Percentiles rank a stretch among this genome's conserved stretches.
Conservation (phyloP, 139 green algal species). For the Chlamydomonas incerta region DNA sequence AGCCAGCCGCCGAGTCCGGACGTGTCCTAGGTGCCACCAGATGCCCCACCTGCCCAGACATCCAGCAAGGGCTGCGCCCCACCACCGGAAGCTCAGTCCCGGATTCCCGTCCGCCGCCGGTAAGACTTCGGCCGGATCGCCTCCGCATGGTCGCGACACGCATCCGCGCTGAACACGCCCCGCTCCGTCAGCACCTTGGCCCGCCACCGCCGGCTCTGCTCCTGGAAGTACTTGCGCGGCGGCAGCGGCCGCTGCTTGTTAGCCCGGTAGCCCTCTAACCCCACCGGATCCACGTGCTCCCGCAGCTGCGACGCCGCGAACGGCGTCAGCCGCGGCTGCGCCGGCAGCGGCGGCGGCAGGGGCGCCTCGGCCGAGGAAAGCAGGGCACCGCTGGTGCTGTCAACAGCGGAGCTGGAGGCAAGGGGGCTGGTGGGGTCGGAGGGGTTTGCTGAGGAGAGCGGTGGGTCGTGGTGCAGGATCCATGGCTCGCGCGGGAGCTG, state of each 20-base stretch:
- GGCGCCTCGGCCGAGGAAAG: too few species aligned
- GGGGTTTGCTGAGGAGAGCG: too few species aligned
- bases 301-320: not conserved
- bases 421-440: not conserved
- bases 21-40: too few species aligned
- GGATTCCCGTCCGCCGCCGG: constrained; percentile 23
- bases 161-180: constrained; percentile 11
- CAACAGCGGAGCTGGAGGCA: not conserved
- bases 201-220: not conserved
- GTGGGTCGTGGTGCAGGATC: constrained; percentile 27
- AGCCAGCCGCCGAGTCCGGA: too few species aligned
- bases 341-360: not conserved
- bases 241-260: not conserved
- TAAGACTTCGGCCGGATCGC: constrained; percentile 11
- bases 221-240: constrained; percentile 22
- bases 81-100: too few species aligned
- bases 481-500: constrained; percentile 36
- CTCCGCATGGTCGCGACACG: not conserved
- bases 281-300: constrained; percentile 9
- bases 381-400: too few species aligned
- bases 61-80: too few species aligned
- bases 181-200: constrained; percentile 28
- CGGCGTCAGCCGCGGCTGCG: constrained; percentile 7
- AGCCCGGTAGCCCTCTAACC: constrained; percentile 10
- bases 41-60: too few species aligned